A percentile compares a stretch with the other conserved stretches of the same genome.
These are phyloP conservation scores for Candida mattraensis DNA, from an alignment of 805 yeast genomes.

Conservation along the genomic window DNA sequence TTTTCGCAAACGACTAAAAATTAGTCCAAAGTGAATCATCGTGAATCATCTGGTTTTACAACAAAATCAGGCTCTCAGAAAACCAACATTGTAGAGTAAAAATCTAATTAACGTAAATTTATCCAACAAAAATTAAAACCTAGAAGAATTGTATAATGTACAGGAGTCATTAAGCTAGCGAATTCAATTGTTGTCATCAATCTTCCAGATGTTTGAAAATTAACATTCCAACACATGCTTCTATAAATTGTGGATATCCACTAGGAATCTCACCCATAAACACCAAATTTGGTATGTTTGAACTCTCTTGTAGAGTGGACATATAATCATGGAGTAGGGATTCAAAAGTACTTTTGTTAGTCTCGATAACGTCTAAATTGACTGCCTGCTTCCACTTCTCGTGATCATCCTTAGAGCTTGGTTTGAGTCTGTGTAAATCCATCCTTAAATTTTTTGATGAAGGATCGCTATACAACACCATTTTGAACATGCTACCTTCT, in stretches of 20 bases:
- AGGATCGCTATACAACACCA: conserved; percentile 16
- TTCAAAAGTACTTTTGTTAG: conserved; percentile 13
- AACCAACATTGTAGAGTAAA: no score
- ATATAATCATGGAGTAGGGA: conserved; percentile 17
- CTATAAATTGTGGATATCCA: conserved; percentile 14
- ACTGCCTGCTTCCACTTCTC: conserved; percentile 25
- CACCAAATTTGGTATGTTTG: conserved; percentile 27
- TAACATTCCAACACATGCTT: conserved; percentile 22
- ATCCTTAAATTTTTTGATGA: conserved; percentile 8
- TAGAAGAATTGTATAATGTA: no score
- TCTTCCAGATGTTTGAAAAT: conserved; percentile 14
- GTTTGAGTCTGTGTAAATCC: conserved; percentile 18
- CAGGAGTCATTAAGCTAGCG: no score
- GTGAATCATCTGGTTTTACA: conserved; percentile 9
- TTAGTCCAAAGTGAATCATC: conserved; percentile 20
- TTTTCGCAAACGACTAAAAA: no score
- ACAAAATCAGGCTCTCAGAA: background rate
- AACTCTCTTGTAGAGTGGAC: conserved; percentile 16
- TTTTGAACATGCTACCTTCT: conserved; percentile 11
- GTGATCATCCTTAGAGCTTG: conserved; percentile 7
- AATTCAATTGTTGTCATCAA: no score
- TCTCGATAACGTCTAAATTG: conserved; percentile 7
- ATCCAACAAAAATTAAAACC: no score
- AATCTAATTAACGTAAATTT: no score
- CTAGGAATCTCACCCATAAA: conserved; percentile 16